Conservation (phyloP, 345 rosid genomes). For the Conringia planisiliqua region DNA sequence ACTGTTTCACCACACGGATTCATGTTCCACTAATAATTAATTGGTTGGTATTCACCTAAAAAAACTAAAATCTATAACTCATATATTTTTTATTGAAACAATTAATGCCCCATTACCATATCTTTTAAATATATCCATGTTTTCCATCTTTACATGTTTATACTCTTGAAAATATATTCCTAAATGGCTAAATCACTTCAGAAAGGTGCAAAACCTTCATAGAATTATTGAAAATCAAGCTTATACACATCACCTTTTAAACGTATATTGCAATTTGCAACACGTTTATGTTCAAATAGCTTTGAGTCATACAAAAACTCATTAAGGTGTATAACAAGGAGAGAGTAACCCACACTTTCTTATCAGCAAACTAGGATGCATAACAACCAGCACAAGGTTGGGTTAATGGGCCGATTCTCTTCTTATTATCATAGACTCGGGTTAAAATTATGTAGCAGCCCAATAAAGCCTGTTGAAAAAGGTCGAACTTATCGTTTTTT, state of each 20-base stretch:
- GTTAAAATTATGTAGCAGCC: neutral
- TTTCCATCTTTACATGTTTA: neutral
- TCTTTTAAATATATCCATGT: neutral
- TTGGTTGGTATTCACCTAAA: neutral
- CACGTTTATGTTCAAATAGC: neutral
- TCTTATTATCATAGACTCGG: neutral
- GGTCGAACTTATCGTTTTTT: neutral
- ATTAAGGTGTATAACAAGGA: no score
- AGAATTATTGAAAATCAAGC: neutral
- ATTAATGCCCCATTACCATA: no score
- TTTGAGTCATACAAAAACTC: neutral
- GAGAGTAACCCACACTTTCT: no score
- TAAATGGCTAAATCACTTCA: neutral
- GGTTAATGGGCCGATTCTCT: neutral
- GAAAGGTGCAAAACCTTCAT: neutral
- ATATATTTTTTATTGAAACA: no score
- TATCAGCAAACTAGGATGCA: no score
- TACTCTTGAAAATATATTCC: neutral
- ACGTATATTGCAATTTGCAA: neutral
- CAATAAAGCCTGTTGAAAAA: neutral
- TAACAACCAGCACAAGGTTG: neutral
- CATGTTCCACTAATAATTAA: neutral
- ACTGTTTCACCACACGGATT: neutral
- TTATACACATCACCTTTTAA: neutral
- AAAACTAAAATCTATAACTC: neutral